phyloP scores from a whole-genome alignment of 2,329 filamentous ascomycete genomes.

The Trichoderma cornu-damae region DNA sequence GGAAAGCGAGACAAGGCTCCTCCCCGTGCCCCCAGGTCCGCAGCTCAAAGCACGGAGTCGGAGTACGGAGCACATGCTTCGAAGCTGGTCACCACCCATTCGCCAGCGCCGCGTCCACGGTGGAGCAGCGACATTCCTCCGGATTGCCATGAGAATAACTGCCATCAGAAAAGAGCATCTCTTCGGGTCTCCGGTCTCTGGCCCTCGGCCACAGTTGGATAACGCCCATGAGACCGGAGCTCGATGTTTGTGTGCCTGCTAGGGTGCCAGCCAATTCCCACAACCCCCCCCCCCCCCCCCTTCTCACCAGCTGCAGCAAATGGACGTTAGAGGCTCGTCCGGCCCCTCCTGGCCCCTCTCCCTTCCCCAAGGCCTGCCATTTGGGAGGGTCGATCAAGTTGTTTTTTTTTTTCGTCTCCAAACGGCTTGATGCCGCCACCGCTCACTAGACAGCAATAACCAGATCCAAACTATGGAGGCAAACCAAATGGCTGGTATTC shows the following conservation, averaged over 20 bases:
- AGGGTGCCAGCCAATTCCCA: not conserved
- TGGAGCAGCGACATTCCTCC: conserved; percentile 2
- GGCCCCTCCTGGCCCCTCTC: conserved; percentile 15
- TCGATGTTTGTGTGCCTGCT: conserved; percentile 9
- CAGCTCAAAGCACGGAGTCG: not conserved
- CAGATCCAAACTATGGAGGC: conserved; percentile 14
- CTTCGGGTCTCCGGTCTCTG: not conserved
- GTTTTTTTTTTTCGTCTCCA: too few relatives aligned
- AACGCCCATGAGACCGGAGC: not conserved
- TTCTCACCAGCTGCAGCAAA: conserved; percentile 10
- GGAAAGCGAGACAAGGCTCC: conserved; percentile 15
- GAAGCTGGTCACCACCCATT: not conserved
- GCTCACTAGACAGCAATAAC: conserved; percentile 6
- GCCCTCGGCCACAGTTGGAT: not conserved
- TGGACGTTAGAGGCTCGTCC: not conserved
- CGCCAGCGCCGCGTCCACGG: not conserved
- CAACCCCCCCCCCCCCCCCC: conserved; percentile 5
- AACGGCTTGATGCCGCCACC: conserved; percentile 11
- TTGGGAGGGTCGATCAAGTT: conserved; percentile 9
- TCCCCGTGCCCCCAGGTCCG: not conserved
- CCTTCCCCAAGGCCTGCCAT: conserved; percentile 12
- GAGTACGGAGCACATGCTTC: not conserved
- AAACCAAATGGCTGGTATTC: conserved; percentile 11
- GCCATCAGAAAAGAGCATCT: not conserved
- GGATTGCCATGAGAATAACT: conserved; percentile 4